Evolutionary conservation across 345 rosid genomes (phyloP), one percentile per base, ranked within the genome.

Genomic region (Brassica carinata): DNA sequence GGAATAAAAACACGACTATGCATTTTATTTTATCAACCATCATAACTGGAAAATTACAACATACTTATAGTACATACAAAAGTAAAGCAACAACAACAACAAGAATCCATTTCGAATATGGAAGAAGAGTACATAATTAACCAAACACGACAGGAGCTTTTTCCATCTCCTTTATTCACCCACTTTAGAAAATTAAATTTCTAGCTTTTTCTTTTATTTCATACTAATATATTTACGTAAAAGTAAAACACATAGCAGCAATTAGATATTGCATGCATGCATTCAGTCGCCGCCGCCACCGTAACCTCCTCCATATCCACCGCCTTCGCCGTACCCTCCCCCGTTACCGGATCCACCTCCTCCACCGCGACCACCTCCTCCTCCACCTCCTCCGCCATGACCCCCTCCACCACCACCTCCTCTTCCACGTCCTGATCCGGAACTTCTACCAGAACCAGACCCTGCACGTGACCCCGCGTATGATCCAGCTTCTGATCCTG

Each of bases 401-500:
- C 77, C 77, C 15, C 79, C 79, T 38, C 81, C 81, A 7, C 63
- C 75, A 11, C 75, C 70, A 45, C 77, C 62, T 64, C 84, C 77
- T 71, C 80, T 58, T 66, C 84, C 73, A 58, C 79, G 75, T 51
- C 72, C 75, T 53, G 71, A 67, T 31, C 82, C 79, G 13, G 79
- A 69, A 66, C 83, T 76, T 61, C 87, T 81, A 2, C 89, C 86
- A 31, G 88, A 85, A 53, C 84, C 81, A 61, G 90, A 87, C 27
- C 88, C 86, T 10, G 90, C 87, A 64, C 62, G 77, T 58, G 96
- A 92, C 62, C 97, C 91, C 0, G 94, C 93, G 7, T 83, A 83
- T 18, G 92, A 90, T 26, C 96, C 96, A 0, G 93, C 94, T 71
- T 89, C 88, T 0, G 93, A 90, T 38, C 93, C 89, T 0, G 90